A percentile compares a stretch with the other conserved stretches of the same genome.
These are phyloP conservation scores for Haberlea rhodopensis DNA, from an alignment of 257 asterid genomes.

Conservation along the genomic window DNA sequence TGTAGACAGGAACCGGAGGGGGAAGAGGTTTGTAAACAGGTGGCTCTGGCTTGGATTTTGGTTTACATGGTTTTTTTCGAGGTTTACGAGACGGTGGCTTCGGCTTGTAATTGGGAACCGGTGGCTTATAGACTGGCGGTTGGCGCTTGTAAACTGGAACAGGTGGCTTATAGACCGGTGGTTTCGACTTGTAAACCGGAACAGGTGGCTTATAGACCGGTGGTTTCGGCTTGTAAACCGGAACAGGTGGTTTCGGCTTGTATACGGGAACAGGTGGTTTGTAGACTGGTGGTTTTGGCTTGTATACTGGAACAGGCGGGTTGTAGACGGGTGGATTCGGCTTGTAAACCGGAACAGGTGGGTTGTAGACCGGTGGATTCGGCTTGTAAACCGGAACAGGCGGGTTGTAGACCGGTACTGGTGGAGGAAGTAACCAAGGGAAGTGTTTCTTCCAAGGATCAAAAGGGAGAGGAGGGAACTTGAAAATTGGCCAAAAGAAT, in stretches of 20 bases:
- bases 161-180: slow-evolving; percentile 23
- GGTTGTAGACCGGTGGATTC: slow-evolving; percentile 13
- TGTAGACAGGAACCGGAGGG: slow-evolving; percentile 12
- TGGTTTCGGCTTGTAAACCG: slow-evolving; percentile 31
- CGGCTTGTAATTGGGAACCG: slow-evolving; percentile 25
- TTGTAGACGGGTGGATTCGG: slow-evolving; percentile 23
- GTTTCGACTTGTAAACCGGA: slow-evolving; percentile 31
- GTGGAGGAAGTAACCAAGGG: slow-evolving; percentile 33
- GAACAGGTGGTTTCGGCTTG: slow-evolving; percentile 28
- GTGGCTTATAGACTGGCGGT: slow-evolving; percentile 23
- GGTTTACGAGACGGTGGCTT: slow-evolving; percentile 33
- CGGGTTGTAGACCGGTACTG: slow-evolving; percentile 28
- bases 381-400: slow-evolving; percentile 27
- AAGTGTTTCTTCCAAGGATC: slow-evolving; percentile 40
- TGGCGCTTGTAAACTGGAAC: slow-evolving; percentile 36
- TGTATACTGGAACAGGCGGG: slow-evolving; percentile 28
- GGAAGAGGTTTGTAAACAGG: slow-evolving; percentile 26
- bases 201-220: slow-evolving; percentile 36
- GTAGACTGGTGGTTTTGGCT: slow-evolving; percentile 21
- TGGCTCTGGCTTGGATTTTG: slow-evolving; percentile 24
- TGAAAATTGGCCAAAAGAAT: slow-evolving; percentile 60
- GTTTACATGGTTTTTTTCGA: no score
- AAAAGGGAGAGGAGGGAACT: slow-evolving; percentile 57
- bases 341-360: slow-evolving; percentile 34
- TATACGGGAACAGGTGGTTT: slow-evolving; percentile 26